phyloP scores from a whole-genome alignment of 441 rosid species.

The Gossypium davidsonii region DNA sequence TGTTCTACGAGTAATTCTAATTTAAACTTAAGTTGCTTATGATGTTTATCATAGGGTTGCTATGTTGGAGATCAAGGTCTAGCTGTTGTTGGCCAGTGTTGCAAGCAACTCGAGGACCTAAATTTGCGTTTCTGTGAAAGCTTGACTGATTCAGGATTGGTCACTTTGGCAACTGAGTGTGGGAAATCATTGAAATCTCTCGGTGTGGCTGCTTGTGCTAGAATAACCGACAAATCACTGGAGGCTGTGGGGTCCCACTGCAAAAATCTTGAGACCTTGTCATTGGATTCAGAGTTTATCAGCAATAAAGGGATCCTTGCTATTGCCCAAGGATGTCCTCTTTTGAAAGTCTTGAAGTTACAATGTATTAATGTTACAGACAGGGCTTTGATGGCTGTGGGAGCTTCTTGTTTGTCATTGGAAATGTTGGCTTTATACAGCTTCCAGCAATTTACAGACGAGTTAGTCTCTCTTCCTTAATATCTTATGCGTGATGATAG shows the following conservation, averaged over 20 bases:
- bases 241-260: constrained; percentile 69
- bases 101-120: constrained; percentile 66
- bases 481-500: constrained; percentile 12
- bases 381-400: constrained; percentile 57
- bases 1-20: background rate
- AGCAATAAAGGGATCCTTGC: constrained; percentile 62
- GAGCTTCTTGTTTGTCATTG: constrained; percentile 50
- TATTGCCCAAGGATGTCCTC: constrained; percentile 67
- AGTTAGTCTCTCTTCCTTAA: constrained; percentile 35
- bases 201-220: constrained; percentile 79
- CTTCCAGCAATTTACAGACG: constrained; percentile 73
- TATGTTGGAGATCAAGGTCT: constrained; percentile 82
- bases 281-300: constrained; percentile 74
- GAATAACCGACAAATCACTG: constrained; percentile 59
- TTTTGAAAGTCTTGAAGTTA: constrained; percentile 61
- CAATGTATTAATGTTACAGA: constrained; percentile 72
- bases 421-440: constrained; percentile 71
- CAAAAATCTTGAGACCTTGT: constrained; percentile 52
- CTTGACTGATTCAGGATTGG: constrained; percentile 66
- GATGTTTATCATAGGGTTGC: constrained; percentile 55
- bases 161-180: constrained; percentile 52
- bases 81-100: constrained; percentile 59
- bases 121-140: constrained; percentile 83
- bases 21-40: background rate
- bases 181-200: constrained; percentile 63